A percentile compares a stretch with the other conserved stretches of the same genome.
Conservation (phyloP, 441 rosid genomes). For the Mallotus japonicus region DNA sequence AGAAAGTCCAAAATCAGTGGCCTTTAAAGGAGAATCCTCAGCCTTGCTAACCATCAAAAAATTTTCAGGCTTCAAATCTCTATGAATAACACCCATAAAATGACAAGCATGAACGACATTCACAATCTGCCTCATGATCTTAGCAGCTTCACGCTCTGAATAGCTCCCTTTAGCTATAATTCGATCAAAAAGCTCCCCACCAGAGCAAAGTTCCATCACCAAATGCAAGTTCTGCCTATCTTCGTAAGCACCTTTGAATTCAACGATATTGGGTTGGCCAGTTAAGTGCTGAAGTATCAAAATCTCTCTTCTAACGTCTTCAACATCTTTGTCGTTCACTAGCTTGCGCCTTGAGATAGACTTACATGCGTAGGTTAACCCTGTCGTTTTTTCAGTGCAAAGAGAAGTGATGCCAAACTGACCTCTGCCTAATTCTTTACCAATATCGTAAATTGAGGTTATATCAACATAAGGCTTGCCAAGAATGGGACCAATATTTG, state of each 20-base stretch:
- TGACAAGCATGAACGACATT: slow-evolving; percentile 86
- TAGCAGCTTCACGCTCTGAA: slow-evolving; percentile 79
- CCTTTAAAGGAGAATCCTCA: slow-evolving; percentile 65
- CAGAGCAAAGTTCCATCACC: slow-evolving; percentile 93
- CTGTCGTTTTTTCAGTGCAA: slow-evolving; percentile 70
- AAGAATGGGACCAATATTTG: slow-evolving; percentile 46
- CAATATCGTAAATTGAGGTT: slow-evolving; percentile 50
- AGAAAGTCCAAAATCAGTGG: slow-evolving; percentile 87
- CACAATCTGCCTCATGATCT: slow-evolving; percentile 55
- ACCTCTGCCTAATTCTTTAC: slow-evolving; percentile 82
- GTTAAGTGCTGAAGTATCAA: slow-evolving; percentile 80
- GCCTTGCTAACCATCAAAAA: slow-evolving; percentile 71
- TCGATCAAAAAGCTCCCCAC: slow-evolving; percentile 93
- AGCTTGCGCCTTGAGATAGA: slow-evolving; percentile 75
- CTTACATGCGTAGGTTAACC: slow-evolving; percentile 70
- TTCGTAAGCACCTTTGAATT: slow-evolving; percentile 85
- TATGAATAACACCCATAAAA: slow-evolving; percentile 87
- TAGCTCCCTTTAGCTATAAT: slow-evolving; percentile 70
- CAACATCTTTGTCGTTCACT: slow-evolving; percentile 54
- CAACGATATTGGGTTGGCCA: slow-evolving; percentile 89
- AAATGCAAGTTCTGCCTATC: slow-evolving; percentile 72
- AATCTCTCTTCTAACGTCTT: slow-evolving; percentile 73
- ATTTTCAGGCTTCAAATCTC: slow-evolving; percentile 94
- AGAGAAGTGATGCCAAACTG: slow-evolving; percentile 80
- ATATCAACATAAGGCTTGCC: slow-evolving; percentile 72